Evolutionary conservation across 352 stramenopile genomes (phyloP), one percentile per base, ranked within the genome.

Genomic region (Phytophthora fragariaefolia): DNA sequence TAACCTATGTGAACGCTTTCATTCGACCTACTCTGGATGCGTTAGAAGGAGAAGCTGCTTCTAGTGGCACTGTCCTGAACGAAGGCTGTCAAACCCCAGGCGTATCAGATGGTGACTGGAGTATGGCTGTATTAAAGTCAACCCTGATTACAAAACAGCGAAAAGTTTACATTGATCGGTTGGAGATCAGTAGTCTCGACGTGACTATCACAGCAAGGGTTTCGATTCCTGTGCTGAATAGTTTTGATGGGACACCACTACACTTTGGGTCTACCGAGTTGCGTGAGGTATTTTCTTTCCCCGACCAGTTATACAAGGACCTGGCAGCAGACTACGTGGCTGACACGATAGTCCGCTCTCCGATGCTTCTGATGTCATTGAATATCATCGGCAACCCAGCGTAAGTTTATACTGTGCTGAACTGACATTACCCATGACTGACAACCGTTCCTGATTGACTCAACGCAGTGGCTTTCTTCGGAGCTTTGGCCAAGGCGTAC

Each of bases 341-440:
- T 1, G 88, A 96, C 27, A 77, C 87, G 3, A 87, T 96, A 43
- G 83, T 96, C 23, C 78, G 87, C 18, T 91, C 82, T 6, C 88
- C 86, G 5, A 74, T 93, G 69, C 65, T 96, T 24, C 38, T 96
- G 13, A 90, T 94, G 86, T 96, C 88, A 13, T 73, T 96, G 50
- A 93, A 94, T 70, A 90, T 94, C 53, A 66, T 94, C 47, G 88
- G 88, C 23, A 96, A 96, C 55, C 88, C 88, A 63, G 85, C 86
- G 87, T 96, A 90, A 48, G 85, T 80, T n/a, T 26, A 40, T 40
- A 1, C 58, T 22, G 13, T 18, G 13, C 9, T 47, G 40, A 28
- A 59, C 4, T 20, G n/a, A 15, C 4, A 47, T 15, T 26, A 18
- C 4, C 49, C 23, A 6, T 51, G 15, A 23, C 50, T 73, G 12